Evolutionary conservation across 2,329 filamentous ascomycete species (phyloP).

Genomic region (Decorospora gaudefroyi): DNA sequence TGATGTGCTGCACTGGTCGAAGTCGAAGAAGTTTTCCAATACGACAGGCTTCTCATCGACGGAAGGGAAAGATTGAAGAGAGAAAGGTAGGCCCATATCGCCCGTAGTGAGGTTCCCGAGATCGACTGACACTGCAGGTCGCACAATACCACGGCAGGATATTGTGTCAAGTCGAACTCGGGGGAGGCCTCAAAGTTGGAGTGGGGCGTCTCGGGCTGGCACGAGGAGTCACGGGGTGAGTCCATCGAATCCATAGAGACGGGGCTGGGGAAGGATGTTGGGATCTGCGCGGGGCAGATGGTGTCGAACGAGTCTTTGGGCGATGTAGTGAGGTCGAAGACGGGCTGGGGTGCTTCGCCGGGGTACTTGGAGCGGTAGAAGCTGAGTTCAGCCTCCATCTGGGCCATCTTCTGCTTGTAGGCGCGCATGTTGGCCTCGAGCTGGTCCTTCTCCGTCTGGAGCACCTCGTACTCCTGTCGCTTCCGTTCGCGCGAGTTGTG

Average conservation of each 20-base stretch:
- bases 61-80: conserved; percentile 46
- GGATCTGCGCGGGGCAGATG: conserved; percentile 44
- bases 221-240: conserved; percentile 47
- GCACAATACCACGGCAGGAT: conserved; percentile 99
- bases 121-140: conserved; percentile 99
- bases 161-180: conserved; percentile 96
- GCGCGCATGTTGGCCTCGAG: conserved; percentile 68
- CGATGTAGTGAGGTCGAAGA: conserved; percentile 32
- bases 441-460: conserved; percentile 66
- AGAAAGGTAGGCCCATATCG: conserved; percentile 45
- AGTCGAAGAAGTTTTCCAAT: conserved; percentile 46
- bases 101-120: conserved; percentile 38
- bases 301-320: conserved; percentile 34
- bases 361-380: conserved; percentile 44
- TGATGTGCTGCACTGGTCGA: conserved; percentile 39
- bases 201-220: conserved; percentile 47
- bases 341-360: conserved; percentile 30
- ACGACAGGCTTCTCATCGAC: conserved; percentile 47
- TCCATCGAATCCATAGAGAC: conserved; percentile 48
- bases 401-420: conserved; percentile 54
- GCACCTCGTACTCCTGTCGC: conserved; percentile 83
- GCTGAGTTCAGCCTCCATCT: conserved; percentile 56
- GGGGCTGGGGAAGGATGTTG: conserved; percentile 44
- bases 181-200: conserved; percentile 50
- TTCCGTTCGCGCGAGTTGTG: conserved; percentile 97